Conservation (phyloP, 306 rosid genomes). For the Canavalia ensiformis region DNA sequence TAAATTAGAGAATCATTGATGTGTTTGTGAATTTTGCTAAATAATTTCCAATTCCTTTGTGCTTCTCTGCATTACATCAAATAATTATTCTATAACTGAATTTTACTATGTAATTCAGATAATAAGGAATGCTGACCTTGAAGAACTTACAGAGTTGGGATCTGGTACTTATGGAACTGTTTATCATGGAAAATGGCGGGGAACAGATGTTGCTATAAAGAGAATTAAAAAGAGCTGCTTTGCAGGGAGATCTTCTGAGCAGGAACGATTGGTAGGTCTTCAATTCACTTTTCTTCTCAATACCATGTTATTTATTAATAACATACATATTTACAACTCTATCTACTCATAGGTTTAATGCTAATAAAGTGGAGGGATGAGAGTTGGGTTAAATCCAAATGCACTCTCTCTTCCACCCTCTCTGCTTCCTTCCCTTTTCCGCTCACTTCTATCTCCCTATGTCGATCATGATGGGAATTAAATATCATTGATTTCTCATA, state of each 20-base stretch:
- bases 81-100: constrained; percentile 26
- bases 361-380: constrained; percentile 15
- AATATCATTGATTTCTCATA: constrained; percentile 31
- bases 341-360: constrained; percentile 13
- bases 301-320: neutral
- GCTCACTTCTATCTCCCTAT: neutral
- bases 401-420: neutral
- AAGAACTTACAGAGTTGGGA: constrained; percentile 88
- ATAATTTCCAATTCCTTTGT: constrained; percentile 8
- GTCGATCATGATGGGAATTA: constrained; percentile 17
- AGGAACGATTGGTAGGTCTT: constrained; percentile 82
- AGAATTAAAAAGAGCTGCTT: constrained; percentile 94
- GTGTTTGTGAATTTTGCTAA: constrained; percentile 14
- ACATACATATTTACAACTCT: constrained; percentile 19
- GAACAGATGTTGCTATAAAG: constrained; percentile 94
- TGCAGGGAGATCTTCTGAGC: constrained; percentile 81
- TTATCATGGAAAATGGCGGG: constrained; percentile 98
- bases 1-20: constrained; percentile 3
- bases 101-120: constrained; percentile 59
- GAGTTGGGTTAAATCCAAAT: neutral
- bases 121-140: constrained; percentile 82
- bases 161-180: constrained; percentile 98
- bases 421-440: neutral
- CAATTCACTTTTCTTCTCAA: constrained; percentile 39
- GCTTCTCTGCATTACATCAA: constrained; percentile 27